Conservation (phyloP, 495 filamentous ascomycete genomes). For the Penicillium canariense region DNA sequence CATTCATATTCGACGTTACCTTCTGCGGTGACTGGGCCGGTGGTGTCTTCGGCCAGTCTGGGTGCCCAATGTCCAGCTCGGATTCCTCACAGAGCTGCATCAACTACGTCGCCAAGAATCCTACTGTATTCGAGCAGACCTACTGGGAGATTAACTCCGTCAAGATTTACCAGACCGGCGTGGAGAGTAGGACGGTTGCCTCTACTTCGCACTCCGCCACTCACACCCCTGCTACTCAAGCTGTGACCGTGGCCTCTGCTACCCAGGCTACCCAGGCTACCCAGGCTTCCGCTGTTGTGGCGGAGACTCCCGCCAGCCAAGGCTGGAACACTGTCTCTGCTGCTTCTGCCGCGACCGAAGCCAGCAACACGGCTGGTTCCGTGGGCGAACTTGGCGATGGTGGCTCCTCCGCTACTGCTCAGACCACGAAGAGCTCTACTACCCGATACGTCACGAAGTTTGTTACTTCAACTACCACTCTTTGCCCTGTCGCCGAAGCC, state of each 20-base stretch:
- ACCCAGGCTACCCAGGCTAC: constrained; percentile 2
- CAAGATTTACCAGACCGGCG: constrained; percentile 55
- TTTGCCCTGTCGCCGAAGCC: constrained; percentile 6
- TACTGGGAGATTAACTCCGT: constrained; percentile 74
- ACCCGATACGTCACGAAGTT: constrained; percentile 15
- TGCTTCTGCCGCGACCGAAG: neutral
- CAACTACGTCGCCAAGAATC: constrained; percentile 64
- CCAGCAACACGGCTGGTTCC: neutral
- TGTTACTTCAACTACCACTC: constrained; percentile 18
- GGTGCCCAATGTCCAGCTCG: constrained; percentile 37
- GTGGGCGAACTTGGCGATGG: neutral
- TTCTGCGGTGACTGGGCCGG: constrained; percentile 94
- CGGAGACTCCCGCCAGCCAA: neutral
- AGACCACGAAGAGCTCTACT: neutral
- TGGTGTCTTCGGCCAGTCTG: constrained; percentile 43
- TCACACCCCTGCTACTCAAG: neutral
- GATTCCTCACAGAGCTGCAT: constrained; percentile 53
- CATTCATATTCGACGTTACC: constrained; percentile 76
- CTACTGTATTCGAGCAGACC: constrained; percentile 55
- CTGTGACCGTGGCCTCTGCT: constrained; percentile 2
- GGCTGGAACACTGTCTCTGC: neutral
- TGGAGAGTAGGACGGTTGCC: constrained; percentile 7
- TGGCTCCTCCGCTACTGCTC: neutral
- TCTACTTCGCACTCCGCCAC: constrained; percentile 4
- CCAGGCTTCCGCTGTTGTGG: neutral